phyloP scores from a whole-genome alignment of 2,329 filamentous ascomycete species.

The Colletotrichum liaoningense region DNA sequence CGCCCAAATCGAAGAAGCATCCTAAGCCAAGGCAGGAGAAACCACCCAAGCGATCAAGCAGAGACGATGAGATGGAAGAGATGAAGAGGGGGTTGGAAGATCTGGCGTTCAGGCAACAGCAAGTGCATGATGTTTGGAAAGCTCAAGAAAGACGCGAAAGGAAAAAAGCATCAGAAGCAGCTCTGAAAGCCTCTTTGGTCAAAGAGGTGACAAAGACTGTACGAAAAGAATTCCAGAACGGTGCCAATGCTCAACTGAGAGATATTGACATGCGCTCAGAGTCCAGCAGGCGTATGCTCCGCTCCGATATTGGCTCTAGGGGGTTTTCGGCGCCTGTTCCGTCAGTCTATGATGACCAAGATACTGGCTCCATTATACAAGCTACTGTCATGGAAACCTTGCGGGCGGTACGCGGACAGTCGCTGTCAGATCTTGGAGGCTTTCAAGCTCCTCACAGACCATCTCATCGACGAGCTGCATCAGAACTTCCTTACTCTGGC shows the following conservation, averaged over 20 bases:
- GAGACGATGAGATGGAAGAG: too few relatives aligned
- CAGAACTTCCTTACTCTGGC: not conserved
- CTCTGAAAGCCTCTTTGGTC: not conserved
- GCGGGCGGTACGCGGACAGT: too few relatives aligned
- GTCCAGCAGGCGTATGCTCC: not conserved
- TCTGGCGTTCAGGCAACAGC: too few relatives aligned
- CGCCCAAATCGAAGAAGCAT: not conserved
- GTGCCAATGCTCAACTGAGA: too few relatives aligned
- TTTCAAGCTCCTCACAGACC: not conserved
- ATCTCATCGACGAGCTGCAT: not conserved
- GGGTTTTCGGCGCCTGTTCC: too few relatives aligned
- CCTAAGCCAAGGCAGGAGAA: not conserved
- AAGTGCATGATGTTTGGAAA: not conserved
- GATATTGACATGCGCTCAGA: not conserved
- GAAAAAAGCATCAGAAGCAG: not conserved
- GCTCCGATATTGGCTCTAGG: not conserved
- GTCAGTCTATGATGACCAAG: too few relatives aligned
- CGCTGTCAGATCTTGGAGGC: not conserved
- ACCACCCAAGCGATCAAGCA: not conserved
- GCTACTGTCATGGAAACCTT: not conserved
- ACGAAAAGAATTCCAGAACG: not conserved
- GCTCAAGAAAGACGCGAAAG: not conserved
- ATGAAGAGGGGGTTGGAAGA: too few relatives aligned
- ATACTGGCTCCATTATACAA: too few relatives aligned
- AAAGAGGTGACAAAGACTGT: not conserved